These are phyloP conservation scores for Jacaranda mimosifolia DNA, from an alignment of 257 asterid genomes.

Conservation along the genomic window DNA sequence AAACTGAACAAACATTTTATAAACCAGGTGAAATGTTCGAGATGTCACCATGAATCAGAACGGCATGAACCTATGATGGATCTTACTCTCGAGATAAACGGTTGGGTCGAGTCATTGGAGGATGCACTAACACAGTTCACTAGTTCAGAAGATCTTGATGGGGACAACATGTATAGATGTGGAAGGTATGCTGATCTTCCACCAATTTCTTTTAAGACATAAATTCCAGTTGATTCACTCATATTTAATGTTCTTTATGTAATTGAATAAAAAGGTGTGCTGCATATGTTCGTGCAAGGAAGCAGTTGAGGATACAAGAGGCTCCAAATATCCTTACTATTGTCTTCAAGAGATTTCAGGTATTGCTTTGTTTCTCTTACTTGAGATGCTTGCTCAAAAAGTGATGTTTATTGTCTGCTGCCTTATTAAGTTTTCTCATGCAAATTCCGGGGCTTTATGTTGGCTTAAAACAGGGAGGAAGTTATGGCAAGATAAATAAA, in stretches of 20 bases:
- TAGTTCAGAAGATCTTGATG: conserved; percentile 84
- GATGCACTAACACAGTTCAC: conserved; percentile 89
- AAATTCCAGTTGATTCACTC: too few relatives aligned
- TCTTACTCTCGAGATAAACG: too few relatives aligned
- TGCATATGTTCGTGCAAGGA: conserved; percentile 72
- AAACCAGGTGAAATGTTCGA: conserved; percentile 59
- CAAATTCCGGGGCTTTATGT: too few relatives aligned
- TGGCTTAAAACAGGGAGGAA: conserved; percentile 71
- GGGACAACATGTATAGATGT: conserved; percentile 88
- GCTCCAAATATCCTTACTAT: conserved; percentile 89
- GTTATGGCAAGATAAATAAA: conserved; percentile 84
- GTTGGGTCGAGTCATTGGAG: too few relatives aligned
- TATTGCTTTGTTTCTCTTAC: too few relatives aligned
- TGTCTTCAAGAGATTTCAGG: conserved; percentile 92
- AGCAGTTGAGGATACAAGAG: conserved; percentile 78
- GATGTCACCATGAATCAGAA: too few relatives aligned
- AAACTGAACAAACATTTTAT: conserved; percentile 20
- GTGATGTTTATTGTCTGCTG: too few relatives aligned
- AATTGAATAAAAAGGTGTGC: conserved; percentile 82
- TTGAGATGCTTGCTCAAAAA: too few relatives aligned
- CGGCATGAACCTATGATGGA: too few relatives aligned
- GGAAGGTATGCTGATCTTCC: conserved; percentile 56
- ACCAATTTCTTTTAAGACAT: conserved; percentile 2
- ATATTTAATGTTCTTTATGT: too few relatives aligned
- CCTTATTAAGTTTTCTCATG: too few relatives aligned